Evolutionary conservation across 202 grass and related monocot species (phyloP).

Genomic region (Musa balbisiana): DNA sequence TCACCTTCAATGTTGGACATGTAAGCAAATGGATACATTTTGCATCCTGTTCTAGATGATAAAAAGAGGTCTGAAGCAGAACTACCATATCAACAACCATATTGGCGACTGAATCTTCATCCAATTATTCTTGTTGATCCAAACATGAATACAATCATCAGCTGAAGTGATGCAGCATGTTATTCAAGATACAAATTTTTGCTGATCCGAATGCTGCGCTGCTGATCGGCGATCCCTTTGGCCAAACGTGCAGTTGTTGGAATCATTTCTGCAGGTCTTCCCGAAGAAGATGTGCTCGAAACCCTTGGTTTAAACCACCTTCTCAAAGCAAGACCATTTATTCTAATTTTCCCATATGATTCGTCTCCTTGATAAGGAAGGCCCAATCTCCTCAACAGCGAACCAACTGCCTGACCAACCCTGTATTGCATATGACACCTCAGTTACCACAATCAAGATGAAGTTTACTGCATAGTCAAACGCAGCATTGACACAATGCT

Average conservation of each 20-base stretch:
- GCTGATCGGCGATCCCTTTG: slow-evolving; percentile 71
- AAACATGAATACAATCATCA: background rate
- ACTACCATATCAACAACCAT: background rate
- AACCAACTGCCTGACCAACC: slow-evolving; percentile 66
- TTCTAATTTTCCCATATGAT: slow-evolving; percentile 74
- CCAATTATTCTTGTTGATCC: background rate
- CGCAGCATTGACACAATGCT: too few species aligned
- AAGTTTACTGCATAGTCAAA: too few species aligned
- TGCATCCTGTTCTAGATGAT: background rate
- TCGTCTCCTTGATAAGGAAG: slow-evolving; percentile 84
- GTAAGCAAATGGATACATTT: background rate
- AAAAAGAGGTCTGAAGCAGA: background rate
- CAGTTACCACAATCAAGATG: slow-evolving; percentile 6
- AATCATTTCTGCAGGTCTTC: slow-evolving; percentile 43
- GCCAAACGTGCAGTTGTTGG: slow-evolving; percentile 45
- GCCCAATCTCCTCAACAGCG: slow-evolving; percentile 82
- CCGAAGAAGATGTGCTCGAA: slow-evolving; percentile 29
- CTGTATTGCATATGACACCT: slow-evolving; percentile 36
- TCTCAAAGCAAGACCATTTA: slow-evolving; percentile 65
- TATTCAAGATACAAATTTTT: slow-evolving; percentile 46
- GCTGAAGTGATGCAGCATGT: background rate
- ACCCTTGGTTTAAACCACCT: slow-evolving; percentile 91
- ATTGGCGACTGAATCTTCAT: background rate
- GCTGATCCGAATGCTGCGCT: slow-evolving; percentile 60
- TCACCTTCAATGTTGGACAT: background rate